Percentiles rank a stretch among this genome's conserved stretches.
Evolutionary conservation across 2,329 filamentous ascomycete species (phyloP).

Genomic region (Fusarium pininemorale): DNA sequence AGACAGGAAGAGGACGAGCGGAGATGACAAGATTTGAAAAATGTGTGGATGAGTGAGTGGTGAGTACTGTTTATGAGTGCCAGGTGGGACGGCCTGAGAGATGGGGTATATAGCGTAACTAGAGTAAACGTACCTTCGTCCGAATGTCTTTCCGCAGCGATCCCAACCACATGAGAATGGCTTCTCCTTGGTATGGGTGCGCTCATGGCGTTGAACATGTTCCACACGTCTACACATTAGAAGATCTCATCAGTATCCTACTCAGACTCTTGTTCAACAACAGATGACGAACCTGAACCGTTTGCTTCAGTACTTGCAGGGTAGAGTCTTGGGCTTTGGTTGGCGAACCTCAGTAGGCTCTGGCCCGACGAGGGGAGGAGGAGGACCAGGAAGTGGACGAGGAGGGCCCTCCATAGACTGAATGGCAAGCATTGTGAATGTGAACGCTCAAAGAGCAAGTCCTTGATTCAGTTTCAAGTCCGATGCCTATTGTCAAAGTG

Average conservation of each 20-base stretch:
- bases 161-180: slow-evolving; percentile 69
- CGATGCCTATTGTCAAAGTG: slow-evolving; percentile 20
- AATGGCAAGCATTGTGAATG: slow-evolving; percentile 60
- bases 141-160: slow-evolving; percentile 70
- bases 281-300: slow-evolving; percentile 63
- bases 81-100: slow-evolving; percentile 28
- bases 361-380: slow-evolving; percentile 45
- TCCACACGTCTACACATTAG: slow-evolving; percentile 63
- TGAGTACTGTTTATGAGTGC: slow-evolving; percentile 27
- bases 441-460: slow-evolving; percentile 27
- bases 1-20: background rate
- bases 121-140: slow-evolving; percentile 63
- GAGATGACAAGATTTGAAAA: slow-evolving; percentile 9
- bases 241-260: slow-evolving; percentile 31
- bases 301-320: slow-evolving; percentile 71
- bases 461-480: slow-evolving; percentile 13
- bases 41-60: slow-evolving; percentile 20
- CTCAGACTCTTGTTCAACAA: slow-evolving; percentile 4
- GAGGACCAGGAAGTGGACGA: slow-evolving; percentile 41
- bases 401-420: slow-evolving; percentile 61
- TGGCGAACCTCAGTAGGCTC: slow-evolving; percentile 63
- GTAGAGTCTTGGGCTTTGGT: slow-evolving; percentile 69
- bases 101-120: slow-evolving; percentile 33
- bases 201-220: slow-evolving; percentile 71
- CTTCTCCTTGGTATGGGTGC: slow-evolving; percentile 73